Base-by-base conservation (phyloP, 495 filamentous ascomycete species). In the Talaromyces stipitatus region DNA sequence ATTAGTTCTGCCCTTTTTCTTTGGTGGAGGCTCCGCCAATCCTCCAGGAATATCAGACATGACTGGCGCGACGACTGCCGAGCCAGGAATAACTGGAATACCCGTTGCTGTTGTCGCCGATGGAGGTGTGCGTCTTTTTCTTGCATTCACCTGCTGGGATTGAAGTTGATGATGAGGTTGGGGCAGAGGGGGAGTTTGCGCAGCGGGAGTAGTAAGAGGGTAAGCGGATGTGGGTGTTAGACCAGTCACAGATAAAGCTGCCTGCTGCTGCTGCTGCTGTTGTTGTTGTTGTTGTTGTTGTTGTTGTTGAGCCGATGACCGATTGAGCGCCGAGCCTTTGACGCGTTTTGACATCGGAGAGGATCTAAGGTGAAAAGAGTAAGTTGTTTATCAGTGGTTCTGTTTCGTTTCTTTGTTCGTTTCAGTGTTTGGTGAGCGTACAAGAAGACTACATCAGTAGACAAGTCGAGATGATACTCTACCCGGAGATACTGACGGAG, bases 1-100 rank as follows among this genome's bases (percentile, higher is more conserved):
- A 66, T 98, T 98, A 14, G 94, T 97, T 58, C 94, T 76, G 61
- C 90, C 91, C 76, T 95, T 95, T 77, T 96, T 97, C 48, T 83
- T 82, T 0, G 87, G 85, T 2, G 86, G 81, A 8, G 78, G 70
- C 56, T 76, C 69, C 20, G 73, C 59, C 29, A 70, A 58, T 28
- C 68, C 67, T 11, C 72, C 48, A 23, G 69, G 60, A 22, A 60
- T 59, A 16, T 61, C 58, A n/a, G 68, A 58, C 23, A 60, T 68
- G 32, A 65, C 61, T 56, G 73, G 71, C 22, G 65, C 68, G 41
- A 68, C 75, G 38, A 63, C 56, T 24, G 62, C 62, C 5, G 67
- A 56, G 30, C 68, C 61, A 63, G 76, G 71, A 62, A 70, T 69
- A 33, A 69, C 14, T 48, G 9, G 10, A 14, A 48, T 26, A 24